These are phyloP conservation scores for Hagleromyces aurorensis DNA, from an alignment of 805 yeast species.

Conservation along the genomic window DNA sequence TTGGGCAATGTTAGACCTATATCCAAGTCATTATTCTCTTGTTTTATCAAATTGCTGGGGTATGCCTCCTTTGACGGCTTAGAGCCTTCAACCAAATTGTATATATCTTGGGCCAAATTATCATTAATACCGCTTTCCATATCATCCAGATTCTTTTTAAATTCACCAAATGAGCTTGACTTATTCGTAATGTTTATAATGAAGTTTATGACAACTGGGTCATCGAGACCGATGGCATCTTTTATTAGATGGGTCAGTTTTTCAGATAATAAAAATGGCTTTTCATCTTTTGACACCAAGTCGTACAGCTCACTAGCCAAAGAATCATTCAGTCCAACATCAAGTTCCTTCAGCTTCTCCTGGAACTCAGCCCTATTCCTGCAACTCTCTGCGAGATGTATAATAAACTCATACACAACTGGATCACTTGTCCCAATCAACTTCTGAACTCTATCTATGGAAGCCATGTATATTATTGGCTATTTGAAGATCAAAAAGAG, in stretches of 20 bases:
- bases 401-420: conserved; percentile 40
- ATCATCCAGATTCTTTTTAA: conserved; percentile 11
- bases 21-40: conserved; percentile 7
- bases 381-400: conserved; percentile 33
- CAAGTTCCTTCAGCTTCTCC: conserved; percentile 34
- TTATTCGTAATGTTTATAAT: conserved; percentile 13
- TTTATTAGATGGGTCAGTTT: conserved; percentile 9
- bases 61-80: not conserved
- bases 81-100: conserved; percentile 1
- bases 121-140: conserved; percentile 20
- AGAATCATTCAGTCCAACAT: conserved; percentile 32
- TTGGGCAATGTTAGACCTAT: conserved; percentile 12
- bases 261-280: conserved; percentile 1
- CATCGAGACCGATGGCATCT: conserved; percentile 13
- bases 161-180: conserved; percentile 7
- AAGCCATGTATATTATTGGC: too few relatives aligned
- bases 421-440: conserved; percentile 35
- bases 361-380: conserved; percentile 31
- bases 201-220: conserved; percentile 19
- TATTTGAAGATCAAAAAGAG: too few relatives aligned
- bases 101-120: conserved; percentile 8
- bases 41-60: conserved; percentile 4
- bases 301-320: conserved; percentile 10
- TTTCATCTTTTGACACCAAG: conserved; percentile 2
- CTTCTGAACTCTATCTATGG: too few relatives aligned